A percentile compares a stretch with the other conserved stretches of the same genome.
phyloP scores from a whole-genome alignment of 1,139 yeast genomes.

The Taiozyma onychis region DNA sequence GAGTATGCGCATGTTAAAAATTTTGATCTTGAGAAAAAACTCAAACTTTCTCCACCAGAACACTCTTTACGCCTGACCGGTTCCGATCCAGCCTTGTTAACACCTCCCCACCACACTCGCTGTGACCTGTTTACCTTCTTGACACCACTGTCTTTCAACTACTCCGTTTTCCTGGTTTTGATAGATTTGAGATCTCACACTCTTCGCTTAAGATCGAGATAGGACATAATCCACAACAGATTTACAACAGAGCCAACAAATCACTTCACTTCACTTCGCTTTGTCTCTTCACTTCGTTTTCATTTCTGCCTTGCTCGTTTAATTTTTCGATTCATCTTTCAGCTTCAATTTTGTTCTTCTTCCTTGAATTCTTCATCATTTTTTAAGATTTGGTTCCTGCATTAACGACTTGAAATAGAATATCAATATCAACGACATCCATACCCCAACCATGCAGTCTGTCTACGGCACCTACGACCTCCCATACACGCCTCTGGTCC shows the following conservation, averaged over 20 bases:
- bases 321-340: background rate
- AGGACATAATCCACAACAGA: background rate
- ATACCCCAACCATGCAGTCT: slow-evolving; percentile 14
- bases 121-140: background rate
- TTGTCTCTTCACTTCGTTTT: background rate
- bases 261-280: background rate
- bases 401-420: background rate
- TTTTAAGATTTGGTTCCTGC: background rate
- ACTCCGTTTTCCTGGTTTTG: background rate
- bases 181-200: background rate
- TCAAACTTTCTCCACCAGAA: background rate
- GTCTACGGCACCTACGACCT: slow-evolving; percentile 18
- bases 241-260: background rate
- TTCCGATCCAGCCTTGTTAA: background rate
- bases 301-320: background rate
- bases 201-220: no score
- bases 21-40: background rate
- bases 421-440: background rate
- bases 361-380: background rate
- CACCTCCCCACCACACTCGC: background rate
- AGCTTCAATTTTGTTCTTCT: background rate
- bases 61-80: background rate
- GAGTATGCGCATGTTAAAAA: background rate
- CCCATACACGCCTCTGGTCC: slow-evolving; percentile 18
- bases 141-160: background rate